A percentile compares a stretch with the other conserved stretches of the same genome.
phyloP scores from a whole-genome alignment of 2,329 filamentous ascomycete genomes.

The Aspergillus viridinutans region DNA sequence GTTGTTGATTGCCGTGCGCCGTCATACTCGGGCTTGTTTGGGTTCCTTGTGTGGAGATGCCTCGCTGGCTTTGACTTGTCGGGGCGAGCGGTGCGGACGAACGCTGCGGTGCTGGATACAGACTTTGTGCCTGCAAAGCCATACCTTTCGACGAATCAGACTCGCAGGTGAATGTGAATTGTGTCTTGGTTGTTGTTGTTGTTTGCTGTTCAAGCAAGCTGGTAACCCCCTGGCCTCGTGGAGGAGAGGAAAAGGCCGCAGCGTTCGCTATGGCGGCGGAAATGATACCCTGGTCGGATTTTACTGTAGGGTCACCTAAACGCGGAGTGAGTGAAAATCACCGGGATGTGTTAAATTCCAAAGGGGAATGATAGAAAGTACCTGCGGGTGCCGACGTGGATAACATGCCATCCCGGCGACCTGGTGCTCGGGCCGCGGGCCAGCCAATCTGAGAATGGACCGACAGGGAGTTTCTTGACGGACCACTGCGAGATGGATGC shows the following conservation, averaged over 20 bases:
- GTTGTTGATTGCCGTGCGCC: conserved; percentile 30
- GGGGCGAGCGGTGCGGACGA: conserved; percentile 30
- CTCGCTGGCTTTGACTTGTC: conserved; percentile 32
- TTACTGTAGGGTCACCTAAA: conserved; percentile 34
- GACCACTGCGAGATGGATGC: conserved; percentile 43
- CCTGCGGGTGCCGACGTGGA: conserved; percentile 39
- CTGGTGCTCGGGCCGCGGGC: conserved; percentile 48
- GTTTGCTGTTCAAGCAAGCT: conserved; percentile 71
- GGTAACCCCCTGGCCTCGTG: conserved; percentile 69
- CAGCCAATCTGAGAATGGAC: conserved; percentile 56
- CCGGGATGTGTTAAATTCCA: conserved; percentile 20
- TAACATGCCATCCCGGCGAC: conserved; percentile 45
- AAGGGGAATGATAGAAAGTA: conserved; percentile 16
- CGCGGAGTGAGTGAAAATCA: conserved; percentile 9
- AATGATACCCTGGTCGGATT: conserved; percentile 72
- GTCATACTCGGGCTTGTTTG: conserved; percentile 53
- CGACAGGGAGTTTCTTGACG: conserved; percentile 59
- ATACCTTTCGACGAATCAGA: conserved; percentile 79
- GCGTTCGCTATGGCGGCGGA: conserved; percentile 88
- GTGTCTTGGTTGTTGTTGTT: conserved; percentile 69
- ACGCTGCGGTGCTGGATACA: conserved; percentile 37
- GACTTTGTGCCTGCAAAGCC: conserved; percentile 64
- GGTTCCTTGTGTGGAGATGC: conserved; percentile 50
- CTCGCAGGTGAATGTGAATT: conserved; percentile 96
- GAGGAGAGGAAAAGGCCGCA: conserved; percentile 60